These are phyloP conservation scores for Botryotinia convoluta DNA, from an alignment of 2,329 filamentous ascomycete species.

Conservation along the genomic window DNA sequence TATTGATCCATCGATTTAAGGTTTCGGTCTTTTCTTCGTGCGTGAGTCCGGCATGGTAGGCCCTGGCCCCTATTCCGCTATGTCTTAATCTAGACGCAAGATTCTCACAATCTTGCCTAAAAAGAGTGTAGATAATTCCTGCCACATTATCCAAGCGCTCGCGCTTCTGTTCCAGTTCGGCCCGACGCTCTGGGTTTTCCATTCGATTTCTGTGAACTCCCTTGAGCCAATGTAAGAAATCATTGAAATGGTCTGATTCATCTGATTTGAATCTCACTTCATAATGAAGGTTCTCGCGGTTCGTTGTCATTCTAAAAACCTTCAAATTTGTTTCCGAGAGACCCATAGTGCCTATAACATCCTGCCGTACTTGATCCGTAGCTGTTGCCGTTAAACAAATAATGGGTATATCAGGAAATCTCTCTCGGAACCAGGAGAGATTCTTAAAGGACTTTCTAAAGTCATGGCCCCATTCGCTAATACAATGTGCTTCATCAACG, in stretches of 20 bases:
- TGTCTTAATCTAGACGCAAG: constrained; percentile 63
- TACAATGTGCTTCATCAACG: constrained; percentile 94
- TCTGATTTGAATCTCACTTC: constrained; percentile 82
- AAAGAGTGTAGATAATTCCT: constrained; percentile 79
- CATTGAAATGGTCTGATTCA: constrained; percentile 66
- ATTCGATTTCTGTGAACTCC: constrained; percentile 68
- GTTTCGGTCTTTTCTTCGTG: constrained; percentile 69
- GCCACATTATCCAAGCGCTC: constrained; percentile 63
- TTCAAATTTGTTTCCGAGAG: constrained; percentile 63
- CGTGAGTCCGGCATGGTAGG: constrained; percentile 69
- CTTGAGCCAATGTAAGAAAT: constrained; percentile 76
- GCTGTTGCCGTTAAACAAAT: constrained; percentile 93
- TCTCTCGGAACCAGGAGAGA: constrained; percentile 78
- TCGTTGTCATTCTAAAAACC: constrained; percentile 79
- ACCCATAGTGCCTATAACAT: constrained; percentile 74
- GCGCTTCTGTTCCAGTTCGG: constrained; percentile 53
- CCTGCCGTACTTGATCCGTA: constrained; percentile 74
- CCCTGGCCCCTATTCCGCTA: constrained; percentile 69
- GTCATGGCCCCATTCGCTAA: constrained; percentile 97
- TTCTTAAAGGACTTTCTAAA: constrained; percentile 91
- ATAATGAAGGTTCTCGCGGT: constrained; percentile 82
- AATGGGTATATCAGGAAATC: constrained; percentile 81
- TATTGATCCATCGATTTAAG: constrained; percentile 68
- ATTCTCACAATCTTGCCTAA: constrained; percentile 69
- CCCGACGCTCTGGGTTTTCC: constrained; percentile 52